Evolutionary conservation across 306 rosid genomes (phyloP), one percentile per base, ranked within the genome.

Genomic region (Mimosa bimucronata): DNA sequence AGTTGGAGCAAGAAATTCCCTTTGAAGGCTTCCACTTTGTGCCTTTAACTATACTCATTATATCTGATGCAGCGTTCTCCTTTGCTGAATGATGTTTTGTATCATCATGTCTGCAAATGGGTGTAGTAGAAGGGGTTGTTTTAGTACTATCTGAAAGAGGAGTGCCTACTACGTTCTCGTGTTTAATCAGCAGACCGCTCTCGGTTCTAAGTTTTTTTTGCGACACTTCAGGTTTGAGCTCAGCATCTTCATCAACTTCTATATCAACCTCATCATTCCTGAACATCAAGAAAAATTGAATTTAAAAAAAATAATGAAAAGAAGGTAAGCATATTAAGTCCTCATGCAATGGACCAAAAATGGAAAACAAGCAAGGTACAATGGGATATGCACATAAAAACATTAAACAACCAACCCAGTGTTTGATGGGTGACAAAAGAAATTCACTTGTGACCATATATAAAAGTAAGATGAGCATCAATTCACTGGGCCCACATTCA

Each of bases 11-110:
- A 68, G 74, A 68, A 73, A 40, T 70, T 69, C 64, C 89, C 86
- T 91, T 88, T 28, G 90, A 84, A 73, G 80, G 85, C 85, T 87
- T 90, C 40, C 74, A 80, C 69, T 83, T 88, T 2, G 88, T 86
- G 76, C 92, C 94, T 76, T 82, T 84, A 78, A 93, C 97, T 83
- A 95, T 91, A 77, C 88, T 88, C 92, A 91, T 88, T 83, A 93
- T 86, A 83, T 90, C 91, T 71, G 87, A 53, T 45, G 79, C 66
- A 62, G 37, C 72, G 82, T 74, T 78, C 65, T 83, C 78, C 83
- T 85, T 78, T 78, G 79, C 53, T 29, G 86, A 79, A 79, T 50
- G 79, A 80, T 69, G 81, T 50, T 84, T 83, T 71, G 75, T 69
- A 80, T 31, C 45, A 18, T 82, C 82, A 66, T 82, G 81, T 6